phyloP scores from a whole-genome alignment of 768 basidiomycete species.

The Mycena crocata region DNA sequence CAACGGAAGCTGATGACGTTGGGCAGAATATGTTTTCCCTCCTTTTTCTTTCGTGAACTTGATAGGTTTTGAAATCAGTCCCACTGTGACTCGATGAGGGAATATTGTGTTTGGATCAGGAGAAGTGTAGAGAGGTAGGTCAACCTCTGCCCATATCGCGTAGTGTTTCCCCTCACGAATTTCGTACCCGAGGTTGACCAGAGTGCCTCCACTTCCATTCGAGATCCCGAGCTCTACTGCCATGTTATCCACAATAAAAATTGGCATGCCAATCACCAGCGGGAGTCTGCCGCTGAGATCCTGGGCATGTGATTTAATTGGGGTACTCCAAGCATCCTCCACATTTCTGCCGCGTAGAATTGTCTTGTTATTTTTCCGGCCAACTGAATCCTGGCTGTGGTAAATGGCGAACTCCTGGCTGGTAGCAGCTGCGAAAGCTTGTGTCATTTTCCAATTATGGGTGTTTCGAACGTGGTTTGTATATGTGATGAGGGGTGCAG shows the following conservation, averaged over 20 bases:
- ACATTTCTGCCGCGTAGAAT: conserved; percentile 11
- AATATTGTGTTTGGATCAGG: background rate
- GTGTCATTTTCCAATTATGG: conserved; percentile 25
- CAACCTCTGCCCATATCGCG: too few relatives aligned
- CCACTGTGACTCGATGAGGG: conserved; percentile 16
- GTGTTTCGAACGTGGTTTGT: conserved; percentile 28
- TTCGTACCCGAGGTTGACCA: conserved; percentile 25
- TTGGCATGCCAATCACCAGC: conserved; percentile 32
- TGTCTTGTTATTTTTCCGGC: background rate
- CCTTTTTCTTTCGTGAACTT: background rate
- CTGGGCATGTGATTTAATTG: conserved; percentile 17
- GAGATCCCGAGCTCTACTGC: too few relatives aligned
- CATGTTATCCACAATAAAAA: conserved; percentile 30
- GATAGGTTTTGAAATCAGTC: background rate
- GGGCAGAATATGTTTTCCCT: too few relatives aligned
- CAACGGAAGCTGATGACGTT: too few relatives aligned
- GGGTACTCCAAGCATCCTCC: too few relatives aligned
- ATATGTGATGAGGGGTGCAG: too few relatives aligned
- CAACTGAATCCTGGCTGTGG: conserved; percentile 12
- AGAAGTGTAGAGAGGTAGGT: conserved; percentile 23
- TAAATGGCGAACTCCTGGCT: conserved; percentile 19
- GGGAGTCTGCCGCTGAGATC: conserved; percentile 31
- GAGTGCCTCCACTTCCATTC: conserved; percentile 30
- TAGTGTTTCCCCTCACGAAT: conserved; percentile 17
- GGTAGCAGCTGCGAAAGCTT: conserved; percentile 24